Conservation (phyloP, 352 stramenopile genomes). For the Pythium oligandrum region DNA sequence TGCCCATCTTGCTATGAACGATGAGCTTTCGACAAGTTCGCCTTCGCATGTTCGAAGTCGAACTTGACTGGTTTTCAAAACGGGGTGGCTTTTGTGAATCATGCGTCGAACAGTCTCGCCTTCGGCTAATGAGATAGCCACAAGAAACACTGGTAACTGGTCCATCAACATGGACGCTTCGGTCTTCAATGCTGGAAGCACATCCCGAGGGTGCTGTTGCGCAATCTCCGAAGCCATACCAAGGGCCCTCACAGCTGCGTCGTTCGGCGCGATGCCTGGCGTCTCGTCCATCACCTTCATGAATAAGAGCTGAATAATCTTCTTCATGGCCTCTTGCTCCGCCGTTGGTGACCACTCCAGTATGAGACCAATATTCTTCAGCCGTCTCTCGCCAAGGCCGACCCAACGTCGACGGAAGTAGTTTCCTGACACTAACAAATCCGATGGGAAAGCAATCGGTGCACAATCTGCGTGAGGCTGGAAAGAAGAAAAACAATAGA, state of each 20-base stretch:
- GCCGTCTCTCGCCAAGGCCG: constrained; percentile 74
- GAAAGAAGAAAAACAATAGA: constrained; percentile 78
- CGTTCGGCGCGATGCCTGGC: constrained; percentile 49
- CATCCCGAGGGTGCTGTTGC: constrained; percentile 13
- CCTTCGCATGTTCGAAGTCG: constrained; percentile 77
- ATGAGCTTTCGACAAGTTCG: constrained; percentile 78
- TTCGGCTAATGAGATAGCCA: constrained; percentile 95
- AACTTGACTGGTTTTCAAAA: constrained; percentile 63
- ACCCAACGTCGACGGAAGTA: constrained; percentile 88
- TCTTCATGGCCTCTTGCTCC: constrained; percentile 75
- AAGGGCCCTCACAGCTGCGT: constrained; percentile 60
- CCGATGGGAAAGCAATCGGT: constrained; percentile 59
- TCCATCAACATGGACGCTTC: constrained; percentile 33
- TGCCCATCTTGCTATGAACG: constrained; percentile 52
- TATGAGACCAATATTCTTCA: constrained; percentile 88
- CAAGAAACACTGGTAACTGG: constrained; percentile 80
- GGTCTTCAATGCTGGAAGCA: constrained; percentile 28
- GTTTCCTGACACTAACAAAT: constrained; percentile 82
- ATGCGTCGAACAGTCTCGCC: constrained; percentile 95
- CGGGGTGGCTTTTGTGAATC: constrained; percentile 89
- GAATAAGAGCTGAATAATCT: constrained; percentile 60
- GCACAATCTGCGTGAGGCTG: constrained; percentile 70
- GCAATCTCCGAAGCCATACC: constrained; percentile 20
- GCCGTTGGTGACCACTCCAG: constrained; percentile 81
- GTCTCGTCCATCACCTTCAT: constrained; percentile 33